These are phyloP conservation scores for Trametes hirsuta DNA, from an alignment of 1,284 basidiomycete species.

Conservation along the genomic window DNA sequence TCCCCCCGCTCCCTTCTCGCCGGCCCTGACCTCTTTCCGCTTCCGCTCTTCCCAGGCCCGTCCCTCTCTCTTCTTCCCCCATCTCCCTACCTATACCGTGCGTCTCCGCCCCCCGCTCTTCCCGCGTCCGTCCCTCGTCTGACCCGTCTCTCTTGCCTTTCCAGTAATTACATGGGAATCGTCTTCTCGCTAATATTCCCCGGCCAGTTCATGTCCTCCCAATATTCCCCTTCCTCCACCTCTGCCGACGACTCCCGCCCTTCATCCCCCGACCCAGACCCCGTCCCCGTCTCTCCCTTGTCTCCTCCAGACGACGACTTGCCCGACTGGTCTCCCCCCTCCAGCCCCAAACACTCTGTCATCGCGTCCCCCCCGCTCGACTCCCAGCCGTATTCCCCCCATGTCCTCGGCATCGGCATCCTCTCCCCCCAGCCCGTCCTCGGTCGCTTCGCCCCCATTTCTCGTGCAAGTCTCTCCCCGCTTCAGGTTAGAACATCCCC, in stretches of 20 bases:
- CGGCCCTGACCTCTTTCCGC: conserved; percentile 22
- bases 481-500: conserved; percentile 28
- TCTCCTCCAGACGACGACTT: conserved; percentile 17
- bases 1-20: conserved; percentile 27
- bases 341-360: conserved; percentile 18
- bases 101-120: conserved; percentile 16
- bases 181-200: conserved; percentile 37
- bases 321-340: conserved; percentile 17
- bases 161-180: conserved; percentile 37
- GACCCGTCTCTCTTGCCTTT: not conserved
- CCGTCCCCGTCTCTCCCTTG: conserved; percentile 10
- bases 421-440: conserved; percentile 31
- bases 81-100: conserved; percentile 12
- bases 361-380: conserved; percentile 30
- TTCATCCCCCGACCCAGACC: conserved; percentile 23
- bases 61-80: conserved; percentile 11
- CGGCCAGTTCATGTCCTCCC: conserved; percentile 35
- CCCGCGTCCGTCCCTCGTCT: not conserved
- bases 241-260: conserved; percentile 31
- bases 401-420: conserved; percentile 34
- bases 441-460: conserved; percentile 27
- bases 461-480: conserved; percentile 23
- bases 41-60: conserved; percentile 17
- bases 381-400: conserved; percentile 28
- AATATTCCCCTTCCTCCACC: conserved; percentile 28